Evolutionary conservation across 1,284 basidiomycete genomes (phyloP), one percentile per base, ranked within the genome.

Genomic region (Ustilago hordei): DNA sequence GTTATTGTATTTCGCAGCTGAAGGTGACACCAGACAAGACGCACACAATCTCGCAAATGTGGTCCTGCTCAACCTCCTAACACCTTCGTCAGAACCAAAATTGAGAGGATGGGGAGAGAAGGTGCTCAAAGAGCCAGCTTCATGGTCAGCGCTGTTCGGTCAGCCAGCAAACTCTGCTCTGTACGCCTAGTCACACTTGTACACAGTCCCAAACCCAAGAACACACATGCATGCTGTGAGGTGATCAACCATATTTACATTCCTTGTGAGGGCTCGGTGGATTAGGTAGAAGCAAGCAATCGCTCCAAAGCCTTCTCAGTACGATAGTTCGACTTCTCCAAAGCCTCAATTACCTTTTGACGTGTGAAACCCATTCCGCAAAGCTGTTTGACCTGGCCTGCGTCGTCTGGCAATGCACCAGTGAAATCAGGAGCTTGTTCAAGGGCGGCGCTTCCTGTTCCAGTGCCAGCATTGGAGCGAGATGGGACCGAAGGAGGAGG

Each of bases 341-440:
- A 69, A 47, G 83, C 82, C n/a, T 64, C 54, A 36, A 86, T 80
- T 23, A 84, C 84, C n/a, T 79, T 75, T 5, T 66, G 60, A 11
- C 84, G 63, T 12, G 77, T 70, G 67, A 86, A 86, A 36, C 84
- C 84, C 84, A 86, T 86, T 11, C 78, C 79, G 68, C 80, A 82
- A 17, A 86, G 69, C 64, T 85, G 84, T 56, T 80, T 80, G 47
- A 85, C 84, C 2, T 72, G 84, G 0, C 68, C 78, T 7, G 83
- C 82, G 35, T 86, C 84, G 63, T 82, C 84, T 4, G 83, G 71
- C 1, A 82, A 59, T 0, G 84, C 74, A n/a, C 77, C 78, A 2
- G 81, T 54, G 75, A 75, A 64, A 63, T 67, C 67, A n/a, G 60
- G 60, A 1, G 61, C 66, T 15, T 69, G 59, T 17, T 53, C 70